Evolutionary conservation across 1,284 basidiomycete species (phyloP), one percentile per base, ranked within the genome.

Genomic region (Boletus semigastroideus): DNA sequence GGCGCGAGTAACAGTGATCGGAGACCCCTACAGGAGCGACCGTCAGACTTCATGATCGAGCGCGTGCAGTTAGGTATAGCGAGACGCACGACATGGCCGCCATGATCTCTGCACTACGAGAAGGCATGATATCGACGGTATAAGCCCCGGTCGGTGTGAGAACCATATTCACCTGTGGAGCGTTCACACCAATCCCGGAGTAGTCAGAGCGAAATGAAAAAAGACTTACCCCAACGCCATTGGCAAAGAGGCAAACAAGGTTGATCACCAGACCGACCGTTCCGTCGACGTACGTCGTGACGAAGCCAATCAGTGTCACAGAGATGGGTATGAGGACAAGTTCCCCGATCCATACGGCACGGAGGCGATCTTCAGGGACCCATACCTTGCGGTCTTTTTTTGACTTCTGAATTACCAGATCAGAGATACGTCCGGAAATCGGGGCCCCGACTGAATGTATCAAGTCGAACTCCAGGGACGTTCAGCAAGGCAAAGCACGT

Each of bases 311-410:
- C 11, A 54, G 6, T 4, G 38, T 51, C 25, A 68, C 52, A 13
- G 68, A 66, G 12, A 67, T 14, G 12, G 68, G 68, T 22, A 79
- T 67, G 37, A 83, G 57, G 7, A 80, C 30, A 0, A 69, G 68
- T 1, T 72, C 70, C 14, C 80, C 83, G 10, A 76, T 52, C 33
- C 81, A 61, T 0, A 73, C 72, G 0, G 77, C 80, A 11, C 75
- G 70, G 19, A 87, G 71, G 7, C 84, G 73, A 60, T 86, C 85
- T 62, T 87, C 85, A 0, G 84, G 82, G 5, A 74, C 72, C 78
- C 72, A 78, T 25, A 67, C 82, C 45, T 74, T 74, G 28, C 84
- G 73, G 17, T 72, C 68, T 48, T 67, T 67, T 22, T 78, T 75
- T 65, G 75, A 80, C 13, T 62, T 62, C 14, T 71, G 63, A 19